Percentiles rank a stretch among this genome's conserved stretches.
phyloP scores from a whole-genome alignment of 257 asterid species.

The Nicotiana knightiana region DNA sequence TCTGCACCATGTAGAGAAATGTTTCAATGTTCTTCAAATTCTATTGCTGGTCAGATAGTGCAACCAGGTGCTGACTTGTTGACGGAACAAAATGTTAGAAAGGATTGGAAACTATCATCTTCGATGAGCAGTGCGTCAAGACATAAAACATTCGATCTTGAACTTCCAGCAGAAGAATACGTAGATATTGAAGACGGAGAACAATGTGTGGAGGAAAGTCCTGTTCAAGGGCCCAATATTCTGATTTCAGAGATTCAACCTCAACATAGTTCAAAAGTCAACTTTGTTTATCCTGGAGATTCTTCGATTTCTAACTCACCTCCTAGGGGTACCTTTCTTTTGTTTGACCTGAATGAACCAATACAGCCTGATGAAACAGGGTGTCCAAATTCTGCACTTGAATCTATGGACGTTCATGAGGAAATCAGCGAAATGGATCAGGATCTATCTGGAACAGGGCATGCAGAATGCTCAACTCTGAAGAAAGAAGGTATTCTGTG shows the following conservation, averaged over 20 bases:
- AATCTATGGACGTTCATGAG: constrained; percentile 12
- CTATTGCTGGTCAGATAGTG: constrained; percentile 11
- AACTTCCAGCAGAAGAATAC: constrained; percentile 37
- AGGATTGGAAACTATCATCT: constrained; percentile 21
- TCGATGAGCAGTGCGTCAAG: constrained; percentile 14
- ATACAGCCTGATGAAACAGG: constrained; percentile 32
- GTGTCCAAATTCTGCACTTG: constrained; percentile 22
- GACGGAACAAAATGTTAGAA: constrained; percentile 13
- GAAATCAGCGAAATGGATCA: constrained; percentile 19
- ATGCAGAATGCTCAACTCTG: constrained; percentile 14
- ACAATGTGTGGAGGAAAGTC: constrained; percentile 20
- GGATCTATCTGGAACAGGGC: constrained; percentile 19
- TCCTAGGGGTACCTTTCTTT: constrained; percentile 19
- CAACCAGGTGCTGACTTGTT: constrained; percentile 12
- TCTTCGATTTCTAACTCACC: constrained; percentile 24
- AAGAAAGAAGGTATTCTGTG: constrained; percentile 1
- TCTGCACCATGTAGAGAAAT: constrained; percentile 16
- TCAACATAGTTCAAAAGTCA: constrained; percentile 20
- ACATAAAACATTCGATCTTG: constrained; percentile 41
- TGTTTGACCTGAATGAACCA: constrained; percentile 73
- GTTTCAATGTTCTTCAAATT: constrained; percentile 26
- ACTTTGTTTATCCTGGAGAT: constrained; percentile 22
- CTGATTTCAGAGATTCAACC: constrained; percentile 11
- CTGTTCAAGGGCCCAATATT: constrained; percentile 21
- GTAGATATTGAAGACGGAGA: constrained; percentile 31